phyloP scores from a whole-genome alignment of 2,329 filamentous ascomycete genomes.

The Aspergillus nomiae region DNA sequence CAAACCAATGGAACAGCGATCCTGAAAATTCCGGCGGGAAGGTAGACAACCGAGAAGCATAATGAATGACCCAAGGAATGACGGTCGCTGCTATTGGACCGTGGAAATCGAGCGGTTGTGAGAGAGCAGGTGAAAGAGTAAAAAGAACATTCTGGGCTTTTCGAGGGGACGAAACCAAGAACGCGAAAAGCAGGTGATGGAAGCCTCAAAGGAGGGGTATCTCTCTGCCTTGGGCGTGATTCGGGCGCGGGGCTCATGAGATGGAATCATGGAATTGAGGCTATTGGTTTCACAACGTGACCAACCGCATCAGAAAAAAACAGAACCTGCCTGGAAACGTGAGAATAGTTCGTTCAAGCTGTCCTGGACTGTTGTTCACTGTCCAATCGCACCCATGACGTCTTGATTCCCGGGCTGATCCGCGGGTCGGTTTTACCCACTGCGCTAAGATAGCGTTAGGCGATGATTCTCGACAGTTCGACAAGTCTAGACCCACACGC shows the following conservation, averaged over 20 bases:
- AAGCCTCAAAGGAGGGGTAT: conserved; percentile 4
- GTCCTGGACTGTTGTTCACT: background rate
- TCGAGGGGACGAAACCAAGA: background rate
- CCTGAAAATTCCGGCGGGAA: conserved; percentile 16
- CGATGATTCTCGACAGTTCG: conserved; percentile 15
- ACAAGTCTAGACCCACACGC: conserved; percentile 6
- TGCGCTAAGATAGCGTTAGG: conserved; percentile 13
- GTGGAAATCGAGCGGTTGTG: conserved; percentile 8
- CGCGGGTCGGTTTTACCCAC: conserved; percentile 11
- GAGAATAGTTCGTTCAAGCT: background rate
- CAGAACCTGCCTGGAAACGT: conserved; percentile 8
- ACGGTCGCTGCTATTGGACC: conserved; percentile 20
- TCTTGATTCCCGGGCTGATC: conserved; percentile 14
- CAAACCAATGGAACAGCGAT: conserved; percentile 10
- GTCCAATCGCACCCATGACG: conserved; percentile 11
- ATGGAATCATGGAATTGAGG: conserved; percentile 10
- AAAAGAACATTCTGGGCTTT: conserved; percentile 23
- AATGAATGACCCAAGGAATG: conserved; percentile 13
- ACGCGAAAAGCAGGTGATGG: background rate
- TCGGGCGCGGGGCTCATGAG: conserved; percentile 6
- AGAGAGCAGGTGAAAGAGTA: conserved; percentile 10
- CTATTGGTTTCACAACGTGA: conserved; percentile 7
- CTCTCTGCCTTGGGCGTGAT: background rate
- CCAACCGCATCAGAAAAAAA: conserved; percentile 1
- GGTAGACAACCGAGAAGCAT: conserved; percentile 17